phyloP scores from a whole-genome alignment of 768 basidiomycete species.

The Russula vinacea region DNA sequence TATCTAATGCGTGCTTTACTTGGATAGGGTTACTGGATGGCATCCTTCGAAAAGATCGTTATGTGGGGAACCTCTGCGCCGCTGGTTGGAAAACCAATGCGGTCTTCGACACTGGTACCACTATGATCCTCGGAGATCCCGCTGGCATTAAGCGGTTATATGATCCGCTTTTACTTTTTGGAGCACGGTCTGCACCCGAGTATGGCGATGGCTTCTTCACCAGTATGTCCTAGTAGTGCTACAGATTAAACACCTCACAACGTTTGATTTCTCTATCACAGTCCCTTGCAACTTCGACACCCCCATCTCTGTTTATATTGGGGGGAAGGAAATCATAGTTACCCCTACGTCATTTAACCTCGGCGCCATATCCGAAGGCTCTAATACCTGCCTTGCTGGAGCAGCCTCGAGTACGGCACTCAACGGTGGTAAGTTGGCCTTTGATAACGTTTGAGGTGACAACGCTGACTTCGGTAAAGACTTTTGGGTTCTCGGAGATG shows the following conservation, averaged over 20 bases:
- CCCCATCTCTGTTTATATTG: not conserved
- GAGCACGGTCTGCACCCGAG: not conserved
- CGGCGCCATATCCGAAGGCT: not conserved
- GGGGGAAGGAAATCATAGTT: not conserved
- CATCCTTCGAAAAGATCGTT: constrained; percentile 17
- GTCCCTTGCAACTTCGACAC: constrained; percentile 5
- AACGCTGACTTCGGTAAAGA: not conserved
- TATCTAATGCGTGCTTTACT: not conserved
- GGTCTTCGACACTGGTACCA: constrained; percentile 33
- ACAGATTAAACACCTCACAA: not conserved
- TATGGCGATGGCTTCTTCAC: not conserved
- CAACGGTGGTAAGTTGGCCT: not conserved
- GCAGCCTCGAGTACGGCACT: too few species aligned
- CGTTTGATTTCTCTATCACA: not conserved
- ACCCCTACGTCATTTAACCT: not conserved
- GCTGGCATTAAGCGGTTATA: constrained; percentile 19
- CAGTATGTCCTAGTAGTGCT: not conserved
- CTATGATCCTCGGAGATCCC: constrained; percentile 26
- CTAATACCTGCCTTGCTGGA: not conserved
- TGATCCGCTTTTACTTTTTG: not conserved
- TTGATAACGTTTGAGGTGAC: not conserved
- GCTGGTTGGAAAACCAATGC: not conserved
- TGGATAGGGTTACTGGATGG: constrained; percentile 28
- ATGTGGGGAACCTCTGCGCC: not conserved
- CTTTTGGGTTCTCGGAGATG: not conserved